Evolutionary conservation across 2,329 filamentous ascomycete genomes (phyloP).

Genomic region (Berkeleyomyces basicola): DNA sequence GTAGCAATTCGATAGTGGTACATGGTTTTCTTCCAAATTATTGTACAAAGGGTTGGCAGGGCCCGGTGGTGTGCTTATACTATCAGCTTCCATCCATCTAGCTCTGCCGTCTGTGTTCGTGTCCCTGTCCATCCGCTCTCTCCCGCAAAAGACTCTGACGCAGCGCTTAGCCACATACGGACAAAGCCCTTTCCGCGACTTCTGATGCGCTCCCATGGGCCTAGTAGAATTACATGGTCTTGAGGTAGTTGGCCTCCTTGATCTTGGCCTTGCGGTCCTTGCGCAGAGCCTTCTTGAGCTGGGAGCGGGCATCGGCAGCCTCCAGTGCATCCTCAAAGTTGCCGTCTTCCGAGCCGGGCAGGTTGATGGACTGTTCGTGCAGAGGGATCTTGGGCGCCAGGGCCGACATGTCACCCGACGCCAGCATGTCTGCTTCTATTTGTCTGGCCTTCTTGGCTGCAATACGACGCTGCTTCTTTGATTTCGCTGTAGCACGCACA

Average conservation of each 20-base stretch:
- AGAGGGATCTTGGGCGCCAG: constrained; percentile 55
- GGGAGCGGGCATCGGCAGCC: constrained; percentile 36
- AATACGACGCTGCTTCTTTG: constrained; percentile 59
- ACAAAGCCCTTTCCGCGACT: not conserved
- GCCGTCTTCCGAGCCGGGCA: constrained; percentile 36
- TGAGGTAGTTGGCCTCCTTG: constrained; percentile 76
- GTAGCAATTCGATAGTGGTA: constrained; percentile 1
- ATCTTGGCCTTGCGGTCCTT: constrained; percentile 59
- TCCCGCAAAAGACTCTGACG: not conserved
- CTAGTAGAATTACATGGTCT: constrained; percentile 43
- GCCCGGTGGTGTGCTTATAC: not conserved
- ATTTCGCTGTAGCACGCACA: constrained; percentile 45
- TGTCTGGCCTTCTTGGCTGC: constrained; percentile 48
- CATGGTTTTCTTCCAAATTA: constrained; percentile 6
- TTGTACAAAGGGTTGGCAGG: constrained; percentile 8
- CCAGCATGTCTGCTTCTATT: constrained; percentile 41
- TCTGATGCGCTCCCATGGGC: not conserved
- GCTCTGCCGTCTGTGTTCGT: not conserved
- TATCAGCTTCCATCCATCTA: not conserved
- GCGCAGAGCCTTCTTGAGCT: constrained; percentile 55
- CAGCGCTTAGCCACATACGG: not conserved
- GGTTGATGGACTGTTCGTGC: constrained; percentile 61
- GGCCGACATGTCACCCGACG: constrained; percentile 48
- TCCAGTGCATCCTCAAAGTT: constrained; percentile 29
- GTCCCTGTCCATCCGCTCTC: not conserved